Percentiles rank a stretch among this genome's conserved stretches.
Evolutionary conservation across 2,329 filamentous ascomycete genomes (phyloP).

Genomic region (Cadophora gregata): DNA sequence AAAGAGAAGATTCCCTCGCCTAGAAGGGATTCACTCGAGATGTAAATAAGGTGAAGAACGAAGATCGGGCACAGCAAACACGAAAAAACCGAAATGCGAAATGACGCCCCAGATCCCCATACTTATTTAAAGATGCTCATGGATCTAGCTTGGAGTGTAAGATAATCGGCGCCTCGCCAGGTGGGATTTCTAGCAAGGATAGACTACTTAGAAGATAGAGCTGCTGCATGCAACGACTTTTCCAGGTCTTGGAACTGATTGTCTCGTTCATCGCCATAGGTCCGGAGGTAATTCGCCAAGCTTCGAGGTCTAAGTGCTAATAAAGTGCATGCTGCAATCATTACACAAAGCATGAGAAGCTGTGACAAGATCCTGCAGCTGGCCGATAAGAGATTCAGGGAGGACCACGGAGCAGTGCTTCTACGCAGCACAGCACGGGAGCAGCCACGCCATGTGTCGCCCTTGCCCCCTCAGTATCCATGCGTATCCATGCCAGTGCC

Average conservation of each 20-base stretch:
- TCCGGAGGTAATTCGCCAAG: slow-evolving; percentile 6
- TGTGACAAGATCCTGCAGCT: slow-evolving; percentile 21
- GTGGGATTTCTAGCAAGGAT: slow-evolving; percentile 1
- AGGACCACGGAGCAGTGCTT: not conserved
- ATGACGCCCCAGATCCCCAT: not conserved
- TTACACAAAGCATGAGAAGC: slow-evolving; percentile 11
- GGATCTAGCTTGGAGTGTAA: not conserved
- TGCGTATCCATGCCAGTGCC: not conserved
- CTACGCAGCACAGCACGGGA: no score
- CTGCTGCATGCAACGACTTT: not conserved
- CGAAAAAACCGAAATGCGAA: not conserved
- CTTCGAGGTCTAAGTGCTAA: not conserved
- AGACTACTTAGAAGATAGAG: not conserved
- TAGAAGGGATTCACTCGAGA: slow-evolving; percentile 1
- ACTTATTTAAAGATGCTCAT: slow-evolving; percentile 9
- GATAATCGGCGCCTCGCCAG: not conserved
- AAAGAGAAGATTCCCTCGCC: not conserved
- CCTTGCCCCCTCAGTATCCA: not conserved
- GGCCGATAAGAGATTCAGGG: slow-evolving; percentile 18
- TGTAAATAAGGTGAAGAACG: not conserved
- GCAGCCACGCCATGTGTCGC: not conserved
- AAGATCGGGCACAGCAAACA: not conserved
- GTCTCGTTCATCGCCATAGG: slow-evolving; percentile 1
- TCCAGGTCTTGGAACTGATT: slow-evolving; percentile 4
- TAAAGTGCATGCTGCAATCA: slow-evolving; percentile 10